These are phyloP conservation scores for Dillenia suffruticosa DNA, from an alignment of 164 flowering plant species.

Conservation along the genomic window DNA sequence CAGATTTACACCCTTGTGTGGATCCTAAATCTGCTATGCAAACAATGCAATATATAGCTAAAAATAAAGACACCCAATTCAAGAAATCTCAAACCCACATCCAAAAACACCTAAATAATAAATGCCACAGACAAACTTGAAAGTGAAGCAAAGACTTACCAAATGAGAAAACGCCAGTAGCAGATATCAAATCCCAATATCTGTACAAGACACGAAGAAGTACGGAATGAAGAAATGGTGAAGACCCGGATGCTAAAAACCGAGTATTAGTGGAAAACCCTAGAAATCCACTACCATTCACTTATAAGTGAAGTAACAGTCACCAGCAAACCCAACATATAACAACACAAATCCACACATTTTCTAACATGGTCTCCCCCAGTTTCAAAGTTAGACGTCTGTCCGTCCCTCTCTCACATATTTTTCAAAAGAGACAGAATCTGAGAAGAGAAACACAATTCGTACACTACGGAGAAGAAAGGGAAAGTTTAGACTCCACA, in stretches of 20 bases:
- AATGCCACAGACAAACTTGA: conserved; percentile 21
- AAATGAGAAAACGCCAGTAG: too few relatives aligned
- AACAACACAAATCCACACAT: neutral
- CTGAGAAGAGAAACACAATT: conserved; percentile 3
- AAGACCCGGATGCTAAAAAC: too few relatives aligned
- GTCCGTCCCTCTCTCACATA: neutral
- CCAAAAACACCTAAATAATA: conserved; percentile 13
- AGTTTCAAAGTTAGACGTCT: too few relatives aligned
- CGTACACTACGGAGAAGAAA: conserved; percentile 15
- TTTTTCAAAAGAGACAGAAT: neutral
- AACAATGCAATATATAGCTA: neutral
- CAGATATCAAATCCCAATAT: too few relatives aligned
- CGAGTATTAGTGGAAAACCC: too few relatives aligned
- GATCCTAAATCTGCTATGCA: neutral
- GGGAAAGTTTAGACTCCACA: conserved; percentile 12
- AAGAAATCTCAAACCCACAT: conserved; percentile 15
- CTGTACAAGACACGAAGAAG: too few relatives aligned
- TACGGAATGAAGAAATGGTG: too few relatives aligned
- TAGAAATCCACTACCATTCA: too few relatives aligned
- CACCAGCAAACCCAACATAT: conserved; percentile 12
- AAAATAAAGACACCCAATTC: neutral
- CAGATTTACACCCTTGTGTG: conserved; percentile 4
- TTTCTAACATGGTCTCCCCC: conserved; percentile 1
- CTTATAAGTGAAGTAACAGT: conserved; percentile 22
- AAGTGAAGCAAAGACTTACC: neutral